A percentile compares a stretch with the other conserved stretches of the same genome.
Evolutionary conservation across 1,284 basidiomycete genomes (phyloP).

Genomic region (Pterula multifida): DNA sequence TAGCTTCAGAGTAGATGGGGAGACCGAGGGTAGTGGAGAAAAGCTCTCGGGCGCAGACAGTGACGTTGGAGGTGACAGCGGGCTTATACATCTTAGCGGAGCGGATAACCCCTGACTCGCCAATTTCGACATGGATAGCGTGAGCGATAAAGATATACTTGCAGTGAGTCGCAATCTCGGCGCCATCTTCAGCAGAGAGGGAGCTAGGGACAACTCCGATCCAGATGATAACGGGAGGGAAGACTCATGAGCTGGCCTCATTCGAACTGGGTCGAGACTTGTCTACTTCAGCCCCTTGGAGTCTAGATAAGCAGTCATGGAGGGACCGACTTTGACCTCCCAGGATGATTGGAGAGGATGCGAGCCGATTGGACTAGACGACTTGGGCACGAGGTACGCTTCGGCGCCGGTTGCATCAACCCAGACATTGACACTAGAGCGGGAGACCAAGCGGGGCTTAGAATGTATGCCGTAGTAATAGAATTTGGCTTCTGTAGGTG

Average conservation of each 20-base stretch:
- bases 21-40: not conserved
- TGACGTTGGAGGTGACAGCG: not conserved
- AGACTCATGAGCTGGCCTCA: not conserved
- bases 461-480: not conserved
- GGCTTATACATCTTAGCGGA: not conserved
- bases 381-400: not conserved
- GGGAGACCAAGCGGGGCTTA: not conserved
- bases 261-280: not conserved
- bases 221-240: not conserved
- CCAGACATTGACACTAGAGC: not conserved
- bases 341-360: not conserved
- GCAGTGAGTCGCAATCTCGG: not conserved
- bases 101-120: not conserved
- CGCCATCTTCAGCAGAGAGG: not conserved
- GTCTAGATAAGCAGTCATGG: not conserved
- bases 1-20: not conserved
- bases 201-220: not conserved
- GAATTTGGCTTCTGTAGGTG: not conserved
- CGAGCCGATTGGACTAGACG: not conserved
- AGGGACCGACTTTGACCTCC: not conserved
- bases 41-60: not conserved
- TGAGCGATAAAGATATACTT: not conserved
- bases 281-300: not conserved
- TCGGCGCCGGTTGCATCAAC: not conserved
- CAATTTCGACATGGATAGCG: not conserved